phyloP scores from a whole-genome alignment of 192 early-diverging fungal species.

The Linnemannia schmuckeri region DNA sequence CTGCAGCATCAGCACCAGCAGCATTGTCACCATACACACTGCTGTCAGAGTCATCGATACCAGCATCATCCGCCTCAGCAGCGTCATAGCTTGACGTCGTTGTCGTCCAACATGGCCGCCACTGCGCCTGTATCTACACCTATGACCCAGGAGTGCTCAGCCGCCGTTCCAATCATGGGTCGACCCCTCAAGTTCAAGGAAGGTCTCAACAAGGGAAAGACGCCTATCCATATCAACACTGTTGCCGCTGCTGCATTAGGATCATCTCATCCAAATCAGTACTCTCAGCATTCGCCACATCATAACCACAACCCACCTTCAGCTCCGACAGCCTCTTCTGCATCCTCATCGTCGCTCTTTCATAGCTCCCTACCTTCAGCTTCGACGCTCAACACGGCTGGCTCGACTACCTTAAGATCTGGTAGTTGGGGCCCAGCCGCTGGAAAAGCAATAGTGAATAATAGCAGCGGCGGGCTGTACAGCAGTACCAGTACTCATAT shows the following conservation, averaged over 20 bases:
- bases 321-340: constrained; percentile 9
- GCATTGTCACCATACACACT: background rate
- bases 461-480: background rate
- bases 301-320: background rate
- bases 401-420: background rate
- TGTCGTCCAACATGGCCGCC: background rate
- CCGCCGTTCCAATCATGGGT: background rate
- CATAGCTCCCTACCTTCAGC: constrained; percentile 12
- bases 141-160: background rate
- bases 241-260: background rate
- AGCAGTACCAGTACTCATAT: background rate
- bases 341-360: constrained; percentile 5
- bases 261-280: background rate
- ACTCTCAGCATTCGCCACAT: background rate
- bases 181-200: constrained; percentile 27
- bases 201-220: constrained; percentile 11
- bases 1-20: constrained; percentile 3
- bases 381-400: background rate
- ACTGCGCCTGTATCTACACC: background rate
- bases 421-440: background rate
- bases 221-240: constrained; percentile 37
- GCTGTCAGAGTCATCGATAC: constrained; percentile 12
- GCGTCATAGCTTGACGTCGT: background rate
- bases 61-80: background rate
- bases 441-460: background rate